These are phyloP conservation scores for Macadamia tetraphylla DNA, from an alignment of 164 flowering plant species.

Conservation along the genomic window DNA sequence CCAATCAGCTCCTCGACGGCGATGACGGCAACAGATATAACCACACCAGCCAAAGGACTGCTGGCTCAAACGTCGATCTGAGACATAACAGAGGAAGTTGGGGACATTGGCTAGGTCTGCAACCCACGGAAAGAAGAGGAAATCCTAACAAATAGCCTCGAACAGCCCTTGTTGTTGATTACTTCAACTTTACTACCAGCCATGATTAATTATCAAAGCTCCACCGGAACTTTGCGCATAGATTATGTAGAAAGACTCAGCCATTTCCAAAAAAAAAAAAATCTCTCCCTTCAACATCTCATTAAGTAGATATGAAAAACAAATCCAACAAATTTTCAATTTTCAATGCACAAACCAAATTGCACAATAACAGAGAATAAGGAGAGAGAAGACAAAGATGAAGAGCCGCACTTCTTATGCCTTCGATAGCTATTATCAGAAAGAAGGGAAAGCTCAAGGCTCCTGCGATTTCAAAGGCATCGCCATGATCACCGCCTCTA, in stretches of 20 bases:
- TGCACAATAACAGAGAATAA: background rate
- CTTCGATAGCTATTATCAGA: no score
- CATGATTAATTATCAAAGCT: slow-evolving; percentile 13
- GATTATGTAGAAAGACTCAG: background rate
- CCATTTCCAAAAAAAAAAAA: background rate
- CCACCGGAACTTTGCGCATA: background rate
- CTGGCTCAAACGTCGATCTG: slow-evolving; percentile 14
- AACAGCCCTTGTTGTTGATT: slow-evolving; percentile 50
- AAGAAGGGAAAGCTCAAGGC: no score
- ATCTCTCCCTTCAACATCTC: slow-evolving; percentile 1
- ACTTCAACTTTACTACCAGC: slow-evolving; percentile 37
- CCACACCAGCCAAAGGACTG: slow-evolving; percentile 70
- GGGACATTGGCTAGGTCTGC: slow-evolving; percentile 30
- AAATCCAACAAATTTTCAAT: background rate
- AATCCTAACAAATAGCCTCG: slow-evolving; percentile 38
- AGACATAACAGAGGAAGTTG: slow-evolving; percentile 32
- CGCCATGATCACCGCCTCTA: no score
- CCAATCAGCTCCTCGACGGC: no score
- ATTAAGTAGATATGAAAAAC: background rate
- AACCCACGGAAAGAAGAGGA: slow-evolving; percentile 27
- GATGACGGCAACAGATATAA: slow-evolving; percentile 47
- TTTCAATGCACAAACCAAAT: background rate
- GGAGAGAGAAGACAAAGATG: no score
- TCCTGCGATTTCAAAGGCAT: no score
- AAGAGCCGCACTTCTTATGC: no score